Evolutionary conservation across 495 filamentous ascomycete species (phyloP), one percentile per base, ranked within the genome.

Genomic region (Penicillium ucsense): DNA sequence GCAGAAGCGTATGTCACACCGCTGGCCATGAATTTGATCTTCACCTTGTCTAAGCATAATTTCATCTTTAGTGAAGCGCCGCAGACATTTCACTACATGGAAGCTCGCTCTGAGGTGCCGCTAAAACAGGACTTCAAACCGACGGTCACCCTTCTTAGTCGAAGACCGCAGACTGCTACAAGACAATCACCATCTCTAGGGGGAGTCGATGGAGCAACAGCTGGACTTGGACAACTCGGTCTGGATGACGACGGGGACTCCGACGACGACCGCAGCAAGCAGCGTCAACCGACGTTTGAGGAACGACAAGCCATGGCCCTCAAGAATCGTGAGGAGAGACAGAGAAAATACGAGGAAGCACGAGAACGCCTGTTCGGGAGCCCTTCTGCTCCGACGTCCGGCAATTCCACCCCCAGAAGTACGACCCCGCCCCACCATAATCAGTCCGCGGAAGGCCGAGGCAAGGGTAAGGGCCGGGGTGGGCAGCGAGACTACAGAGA

Each of bases 71-170:
- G 73, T 38, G 79, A 83, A 59, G 61, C 77, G 12, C 76, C 78
- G 12, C 78, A 86, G 50, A 81, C 78, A 39, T 79, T 81, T 54
- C 82, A 87, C 63, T 91, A 84, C 65, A 71, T 91, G 7, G 80
- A 86, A 52, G 64, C 84, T 6, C 77, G 74, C 28, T 75, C 79
- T 47, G 69, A 75, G 33, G 74, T 86, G 8, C 88, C 89, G 1
- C 68, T 92, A 5, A 79, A 86, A 48, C 76, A 84, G 28, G 79
- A 87, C n/a, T 86, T 91, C 71, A 94, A 91, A 57, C 86, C 86
- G 0, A 71, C 82, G 8, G 77, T 95, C 46, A 89, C 84, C 44
- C 70, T 95, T 3, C 79, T 96, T 3, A 89, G 84, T 66, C 85
- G 90, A 39, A 89, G 89, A 55, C 89, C 89, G 0, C 41, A 77